phyloP scores from a whole-genome alignment of 2,329 filamentous ascomycete genomes.

The Sarocladium brachiariae region DNA sequence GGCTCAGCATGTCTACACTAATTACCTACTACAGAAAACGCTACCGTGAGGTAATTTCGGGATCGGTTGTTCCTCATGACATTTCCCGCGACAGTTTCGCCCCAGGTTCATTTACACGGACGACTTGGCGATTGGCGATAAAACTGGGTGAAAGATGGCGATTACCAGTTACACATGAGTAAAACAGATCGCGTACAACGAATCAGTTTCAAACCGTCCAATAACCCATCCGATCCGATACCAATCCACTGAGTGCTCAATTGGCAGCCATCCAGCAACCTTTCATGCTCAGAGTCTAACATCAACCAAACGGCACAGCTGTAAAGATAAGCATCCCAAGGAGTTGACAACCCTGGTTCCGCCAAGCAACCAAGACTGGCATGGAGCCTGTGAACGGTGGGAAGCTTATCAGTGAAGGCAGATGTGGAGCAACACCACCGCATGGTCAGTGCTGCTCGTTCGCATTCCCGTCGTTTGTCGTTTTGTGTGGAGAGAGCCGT shows the following conservation, averaged over 20 bases:
- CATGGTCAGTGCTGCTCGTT: neutral
- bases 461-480: conserved; percentile 1
- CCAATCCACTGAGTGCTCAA: too few relatives aligned
- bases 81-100: neutral
- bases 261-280: neutral
- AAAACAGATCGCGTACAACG: neutral
- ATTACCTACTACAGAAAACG: too few relatives aligned
- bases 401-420: conserved; percentile 6
- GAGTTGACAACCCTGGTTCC: conserved; percentile 3
- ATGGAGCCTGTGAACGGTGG: conserved; percentile 7
- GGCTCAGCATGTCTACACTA: too few relatives aligned
- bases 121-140: neutral
- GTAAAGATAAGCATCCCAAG: conserved; percentile 7
- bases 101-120: neutral
- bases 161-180: neutral
- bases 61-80: neutral
- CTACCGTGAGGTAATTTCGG: neutral
- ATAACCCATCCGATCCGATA: too few relatives aligned
- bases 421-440: neutral
- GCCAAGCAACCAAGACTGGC: conserved; percentile 5
- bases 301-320: neutral
- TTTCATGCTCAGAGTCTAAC: neutral
- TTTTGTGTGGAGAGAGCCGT: neutral
- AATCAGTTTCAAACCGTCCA: too few relatives aligned
- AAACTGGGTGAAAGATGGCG: neutral